These are phyloP conservation scores for Sambucus nigra DNA, from an alignment of 129 eudicot species.

Conservation along the genomic window DNA sequence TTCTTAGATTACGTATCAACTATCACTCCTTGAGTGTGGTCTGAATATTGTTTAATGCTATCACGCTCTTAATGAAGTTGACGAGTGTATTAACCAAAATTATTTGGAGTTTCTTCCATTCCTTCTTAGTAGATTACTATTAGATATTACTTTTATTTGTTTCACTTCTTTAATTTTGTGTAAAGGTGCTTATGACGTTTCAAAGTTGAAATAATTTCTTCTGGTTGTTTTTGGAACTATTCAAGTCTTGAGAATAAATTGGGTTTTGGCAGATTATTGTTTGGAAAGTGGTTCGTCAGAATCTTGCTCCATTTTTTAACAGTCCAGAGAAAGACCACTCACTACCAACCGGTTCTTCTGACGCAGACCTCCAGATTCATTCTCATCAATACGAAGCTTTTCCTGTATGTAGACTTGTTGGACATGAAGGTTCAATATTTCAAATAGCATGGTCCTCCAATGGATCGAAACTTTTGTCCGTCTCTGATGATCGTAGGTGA, in stretches of 20 bases:
- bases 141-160: background rate
- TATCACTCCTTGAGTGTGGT: background rate
- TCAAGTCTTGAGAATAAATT: conserved; percentile 7
- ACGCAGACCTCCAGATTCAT: conserved; percentile 13
- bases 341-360: background rate
- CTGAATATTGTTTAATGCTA: background rate
- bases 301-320: conserved; percentile 14
- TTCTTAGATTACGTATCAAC: background rate
- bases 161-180: background rate
- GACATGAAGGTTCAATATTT: conserved; percentile 97
- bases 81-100: background rate
- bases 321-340: conserved; percentile 18
- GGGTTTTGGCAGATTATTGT: conserved; percentile 55
- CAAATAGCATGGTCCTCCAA: conserved; percentile 69
- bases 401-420: conserved; percentile 52
- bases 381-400: conserved; percentile 38
- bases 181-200: background rate
- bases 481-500: conserved; percentile 96
- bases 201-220: conserved; percentile 2
- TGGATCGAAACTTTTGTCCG: conserved; percentile 72
- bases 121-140: background rate
- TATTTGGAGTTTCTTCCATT: background rate
- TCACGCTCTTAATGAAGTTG: background rate
- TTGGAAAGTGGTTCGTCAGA: conserved; percentile 58
- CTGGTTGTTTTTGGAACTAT: background rate